Evolutionary conservation across 257 asterid genomes (phyloP).

Genomic region (Coffea eugenioides): DNA sequence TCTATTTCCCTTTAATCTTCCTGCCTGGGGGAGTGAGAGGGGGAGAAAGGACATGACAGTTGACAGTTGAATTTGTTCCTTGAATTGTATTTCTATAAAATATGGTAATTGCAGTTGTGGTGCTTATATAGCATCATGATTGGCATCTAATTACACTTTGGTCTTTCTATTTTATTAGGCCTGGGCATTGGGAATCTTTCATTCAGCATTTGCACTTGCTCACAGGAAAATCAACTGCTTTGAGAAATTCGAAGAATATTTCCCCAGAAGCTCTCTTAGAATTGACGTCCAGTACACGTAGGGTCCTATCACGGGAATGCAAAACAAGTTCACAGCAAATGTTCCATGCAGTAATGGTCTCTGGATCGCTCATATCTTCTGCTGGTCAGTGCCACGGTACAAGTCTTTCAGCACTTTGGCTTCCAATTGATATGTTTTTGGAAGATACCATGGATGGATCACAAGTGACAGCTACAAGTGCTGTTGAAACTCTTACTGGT

Average conservation of each 20-base stretch:
- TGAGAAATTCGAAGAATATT: constrained; percentile 68
- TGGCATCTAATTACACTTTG: constrained; percentile 7
- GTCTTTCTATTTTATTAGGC: constrained; percentile 51
- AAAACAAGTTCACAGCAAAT: constrained; percentile 68
- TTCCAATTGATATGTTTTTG: constrained; percentile 85
- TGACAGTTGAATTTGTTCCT: neutral
- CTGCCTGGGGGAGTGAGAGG: neutral
- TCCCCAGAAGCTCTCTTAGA: constrained; percentile 82
- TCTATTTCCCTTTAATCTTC: neutral
- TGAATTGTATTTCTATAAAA: neutral
- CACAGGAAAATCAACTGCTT: constrained; percentile 61
- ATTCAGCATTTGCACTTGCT: constrained; percentile 66
- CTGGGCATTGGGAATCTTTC: constrained; percentile 70
- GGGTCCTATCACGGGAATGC: constrained; percentile 58
- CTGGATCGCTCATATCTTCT: constrained; percentile 53
- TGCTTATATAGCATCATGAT: constrained; percentile 1
- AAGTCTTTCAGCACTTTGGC: constrained; percentile 76
- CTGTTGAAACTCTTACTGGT: constrained; percentile 86
- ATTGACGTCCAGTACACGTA: constrained; percentile 61
- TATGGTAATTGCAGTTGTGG: neutral
- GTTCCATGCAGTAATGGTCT: constrained; percentile 61
- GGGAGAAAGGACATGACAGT: neutral
- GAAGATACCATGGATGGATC: constrained; percentile 88
- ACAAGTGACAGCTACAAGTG: constrained; percentile 74
- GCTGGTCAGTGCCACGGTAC: constrained; percentile 56